Conservation (phyloP, 345 rosid species). For the Rhizophora mangle region DNA sequence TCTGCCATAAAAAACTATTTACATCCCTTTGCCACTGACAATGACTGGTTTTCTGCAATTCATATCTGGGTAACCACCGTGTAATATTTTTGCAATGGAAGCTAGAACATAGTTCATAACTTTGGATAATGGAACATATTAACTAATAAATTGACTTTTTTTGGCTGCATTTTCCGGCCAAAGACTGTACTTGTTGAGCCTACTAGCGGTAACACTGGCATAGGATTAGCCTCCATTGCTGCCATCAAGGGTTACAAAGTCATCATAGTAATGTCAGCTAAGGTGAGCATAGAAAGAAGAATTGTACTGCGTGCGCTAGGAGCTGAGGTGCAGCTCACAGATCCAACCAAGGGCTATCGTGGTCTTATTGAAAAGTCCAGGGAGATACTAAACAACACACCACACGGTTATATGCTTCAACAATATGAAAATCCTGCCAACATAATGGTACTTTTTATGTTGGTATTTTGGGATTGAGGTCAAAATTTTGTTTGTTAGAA, state of each 20-base stretch:
- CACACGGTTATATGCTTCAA: slow-evolving; percentile 50
- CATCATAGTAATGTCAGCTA: slow-evolving; percentile 50
- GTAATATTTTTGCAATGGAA: neutral
- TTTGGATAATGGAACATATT: neutral
- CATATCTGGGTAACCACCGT: neutral
- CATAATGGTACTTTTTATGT: slow-evolving; percentile 42
- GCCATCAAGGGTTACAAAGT: slow-evolving; percentile 66
- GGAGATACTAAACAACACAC: slow-evolving; percentile 56
- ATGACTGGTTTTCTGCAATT: neutral
- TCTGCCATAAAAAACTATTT: neutral
- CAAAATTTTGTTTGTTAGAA: neutral
- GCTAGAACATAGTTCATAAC: neutral
- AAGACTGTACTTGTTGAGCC: slow-evolving; percentile 56
- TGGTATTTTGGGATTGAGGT: neutral
- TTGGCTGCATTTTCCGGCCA: slow-evolving; percentile 3
- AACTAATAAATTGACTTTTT: neutral
- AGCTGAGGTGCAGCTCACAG: slow-evolving; percentile 55
- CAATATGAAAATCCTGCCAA: slow-evolving; percentile 68
- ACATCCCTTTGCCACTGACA: neutral
- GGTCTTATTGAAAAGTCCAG: slow-evolving; percentile 44
- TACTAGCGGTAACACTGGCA: slow-evolving; percentile 76
- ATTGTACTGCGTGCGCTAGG: slow-evolving; percentile 61
- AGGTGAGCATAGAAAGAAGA: slow-evolving; percentile 55
- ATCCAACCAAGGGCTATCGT: slow-evolving; percentile 39
- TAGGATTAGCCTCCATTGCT: slow-evolving; percentile 63